These are phyloP conservation scores for Nannochloropsis gaditana DNA, from an alignment of 108 stramenopile genomes.

Conservation along the genomic window DNA sequence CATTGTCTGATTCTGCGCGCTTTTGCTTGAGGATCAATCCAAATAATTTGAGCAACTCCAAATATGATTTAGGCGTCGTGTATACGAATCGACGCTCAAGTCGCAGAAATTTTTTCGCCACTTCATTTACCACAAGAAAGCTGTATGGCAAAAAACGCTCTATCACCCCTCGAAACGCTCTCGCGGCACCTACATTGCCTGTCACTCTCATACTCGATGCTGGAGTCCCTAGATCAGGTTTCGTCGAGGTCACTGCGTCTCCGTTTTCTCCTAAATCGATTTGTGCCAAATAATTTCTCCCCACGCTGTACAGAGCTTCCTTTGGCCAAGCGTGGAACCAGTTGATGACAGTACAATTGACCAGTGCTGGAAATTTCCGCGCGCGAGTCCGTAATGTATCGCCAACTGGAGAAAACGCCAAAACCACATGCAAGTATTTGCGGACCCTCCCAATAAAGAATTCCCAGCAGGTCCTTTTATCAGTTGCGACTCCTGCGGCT, in stretches of 20 bases:
- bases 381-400: slow-evolving; percentile 60
- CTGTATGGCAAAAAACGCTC: slow-evolving; percentile 68
- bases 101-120: slow-evolving; percentile 55
- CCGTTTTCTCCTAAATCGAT: slow-evolving; percentile 48
- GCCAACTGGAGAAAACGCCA: slow-evolving; percentile 68
- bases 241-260: background rate
- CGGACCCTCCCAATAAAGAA: slow-evolving; percentile 63
- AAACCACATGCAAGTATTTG: slow-evolving; percentile 66
- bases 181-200: background rate
- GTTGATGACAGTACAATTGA: slow-evolving; percentile 66
- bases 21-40: slow-evolving; percentile 57
- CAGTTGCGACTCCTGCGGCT: slow-evolving; percentile 59
- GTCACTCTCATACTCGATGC: background rate
- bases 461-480: slow-evolving; percentile 67
- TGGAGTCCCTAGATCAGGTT: background rate
- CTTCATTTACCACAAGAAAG: slow-evolving; percentile 62
- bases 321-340: slow-evolving; percentile 72
- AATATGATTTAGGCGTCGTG: slow-evolving; percentile 68
- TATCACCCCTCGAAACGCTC: slow-evolving; percentile 57
- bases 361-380: slow-evolving; percentile 63
- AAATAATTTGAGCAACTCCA: slow-evolving; percentile 71
- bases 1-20: slow-evolving; percentile 52
- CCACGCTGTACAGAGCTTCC: slow-evolving; percentile 62
- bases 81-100: slow-evolving; percentile 63
- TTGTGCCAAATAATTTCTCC: slow-evolving; percentile 49